Evolutionary conservation across 2,329 filamentous ascomycete species (phyloP).

Genomic region (Thielaviopsis ethacetica): DNA sequence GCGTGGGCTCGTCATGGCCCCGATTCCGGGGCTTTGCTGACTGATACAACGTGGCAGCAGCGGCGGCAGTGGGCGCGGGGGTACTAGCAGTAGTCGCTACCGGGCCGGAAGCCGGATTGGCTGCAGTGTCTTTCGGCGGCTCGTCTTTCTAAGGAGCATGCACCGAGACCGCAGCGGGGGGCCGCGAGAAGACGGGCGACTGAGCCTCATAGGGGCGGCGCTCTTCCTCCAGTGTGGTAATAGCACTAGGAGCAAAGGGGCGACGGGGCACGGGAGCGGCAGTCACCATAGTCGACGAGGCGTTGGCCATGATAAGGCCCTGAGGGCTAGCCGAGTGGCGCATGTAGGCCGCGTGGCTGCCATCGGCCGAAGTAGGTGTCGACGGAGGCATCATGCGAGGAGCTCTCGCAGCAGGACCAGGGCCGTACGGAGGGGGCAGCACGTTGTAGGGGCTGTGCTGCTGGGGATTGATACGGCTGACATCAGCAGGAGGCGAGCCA

Average conservation of each 20-base stretch:
- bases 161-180: slow-evolving; percentile 8
- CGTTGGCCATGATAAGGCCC: not conserved
- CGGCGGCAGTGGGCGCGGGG: not conserved
- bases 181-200: slow-evolving; percentile 3
- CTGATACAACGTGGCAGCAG: not conserved
- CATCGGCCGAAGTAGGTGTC: slow-evolving; percentile 1
- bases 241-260: slow-evolving; percentile 11
- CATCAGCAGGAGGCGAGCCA: slow-evolving; percentile 1
- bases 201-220: slow-evolving; percentile 8
- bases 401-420: not conserved
- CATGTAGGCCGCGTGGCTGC: slow-evolving; percentile 1
- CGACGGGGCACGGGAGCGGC: slow-evolving; percentile 8
- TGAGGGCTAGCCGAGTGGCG: slow-evolving; percentile 5
- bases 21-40: not conserved
- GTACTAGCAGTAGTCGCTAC: not conserved
- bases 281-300: slow-evolving; percentile 3
- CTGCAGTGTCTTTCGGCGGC: not conserved
- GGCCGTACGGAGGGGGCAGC: slow-evolving; percentile 2
- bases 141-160: slow-evolving; percentile 11
- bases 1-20: not conserved
- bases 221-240: slow-evolving; percentile 11
- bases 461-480: not conserved
- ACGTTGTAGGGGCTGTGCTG: not conserved
- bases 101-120: not conserved
- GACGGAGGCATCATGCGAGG: slow-evolving; percentile 1